Evolutionary conservation across 306 rosid species (phyloP), one percentile per base, ranked within the genome.

Genomic region (Cucurbita argyrosperma): DNA sequence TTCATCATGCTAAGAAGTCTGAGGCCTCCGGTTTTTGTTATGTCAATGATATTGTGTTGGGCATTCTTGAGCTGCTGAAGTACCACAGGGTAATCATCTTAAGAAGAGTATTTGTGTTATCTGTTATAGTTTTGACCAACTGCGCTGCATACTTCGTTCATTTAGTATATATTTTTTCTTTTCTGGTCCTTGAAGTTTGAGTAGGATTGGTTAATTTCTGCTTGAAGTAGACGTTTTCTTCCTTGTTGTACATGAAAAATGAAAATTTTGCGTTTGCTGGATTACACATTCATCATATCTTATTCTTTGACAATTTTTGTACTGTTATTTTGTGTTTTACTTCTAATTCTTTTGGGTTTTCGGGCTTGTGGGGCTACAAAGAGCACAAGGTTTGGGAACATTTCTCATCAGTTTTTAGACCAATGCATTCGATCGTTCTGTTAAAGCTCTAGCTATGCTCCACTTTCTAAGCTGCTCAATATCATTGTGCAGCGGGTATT

Each of bases 11-110:
- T 51, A 74, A 74, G 60, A 74, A 88, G 80, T 78, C 96, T 14
- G 96, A 92, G 76, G 97, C 96, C 14, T 92, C 97, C 9, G 97
- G 97, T 0, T 92, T 92, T 64, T 92, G 97, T 68, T 92, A 92
- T 40, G 97, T 92, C 72, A 92, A 92, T 53, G 97, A 92, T 74
- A 92, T 92, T 72, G 97, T 92, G 1, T 89, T 92, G 5, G 97
- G 96, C 14, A 90, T 92, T 68, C 95, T 92, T 23, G 97, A 92
- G 86, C 94, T 92, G 5, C 97, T 92, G 78, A 92, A 92, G 79
- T 85, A 84, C 79, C 96, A 92, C 80, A 90, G 78, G 96, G 97
- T 91, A 84, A 57, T 50, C 4, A 1, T 21, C 9, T 62, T 50
- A 56, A 19, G 62, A 56, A 56, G 62, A 10, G 10, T 56, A 21